Evolutionary conservation across 495 filamentous ascomycete species (phyloP), one percentile per base, ranked within the genome.

Genomic region (Barbatosphaeria neglecta): DNA sequence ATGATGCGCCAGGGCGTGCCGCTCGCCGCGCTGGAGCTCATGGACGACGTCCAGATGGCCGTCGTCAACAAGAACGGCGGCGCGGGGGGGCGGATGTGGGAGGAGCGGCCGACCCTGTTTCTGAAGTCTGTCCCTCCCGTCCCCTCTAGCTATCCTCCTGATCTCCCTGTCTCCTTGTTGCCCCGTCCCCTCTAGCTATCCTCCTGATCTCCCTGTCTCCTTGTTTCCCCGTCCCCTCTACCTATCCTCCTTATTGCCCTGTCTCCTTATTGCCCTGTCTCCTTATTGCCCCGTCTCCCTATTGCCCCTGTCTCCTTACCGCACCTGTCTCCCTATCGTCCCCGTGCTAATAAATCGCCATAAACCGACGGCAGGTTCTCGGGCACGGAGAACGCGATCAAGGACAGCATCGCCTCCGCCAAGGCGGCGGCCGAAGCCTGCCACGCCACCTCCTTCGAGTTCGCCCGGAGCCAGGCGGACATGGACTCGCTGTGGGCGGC

Each of bases 31-130:
- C 69, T 87, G 57, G 83, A 87, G 48, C 71, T 87, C 31, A 70
- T 86, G 54, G 83, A 87, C 59, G 83, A 86, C 46, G 75, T 76
- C 13, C 81, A 86, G 53, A 87, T 87, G 83, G 61, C 67, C 35
- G 76, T 82, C 18, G 78, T 87, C 52, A 87, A 87, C 58, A 60
- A 68, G n/a, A 48, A 62, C 44, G 78, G 77, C 6, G 81, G 82
- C 54, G 67, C 68, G 9, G 77, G 77, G 0, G 72, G 68, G 10
- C 67, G 71, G 4, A 54, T 54, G 1, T 85, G 83, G 78, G 75
- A 72, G 43, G 73, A 75, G 33, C 66, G 68, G 28, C 81, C 83
- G 2, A 86, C 82, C n/a, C 62, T 87, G 15, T 86, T 87, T 61
- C 75, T 87, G 68, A 86, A 84, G 50, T 84, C 81, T 49, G 72